Conservation (phyloP, 805 yeast species). For the Monosporozyma yasuniensis region DNA sequence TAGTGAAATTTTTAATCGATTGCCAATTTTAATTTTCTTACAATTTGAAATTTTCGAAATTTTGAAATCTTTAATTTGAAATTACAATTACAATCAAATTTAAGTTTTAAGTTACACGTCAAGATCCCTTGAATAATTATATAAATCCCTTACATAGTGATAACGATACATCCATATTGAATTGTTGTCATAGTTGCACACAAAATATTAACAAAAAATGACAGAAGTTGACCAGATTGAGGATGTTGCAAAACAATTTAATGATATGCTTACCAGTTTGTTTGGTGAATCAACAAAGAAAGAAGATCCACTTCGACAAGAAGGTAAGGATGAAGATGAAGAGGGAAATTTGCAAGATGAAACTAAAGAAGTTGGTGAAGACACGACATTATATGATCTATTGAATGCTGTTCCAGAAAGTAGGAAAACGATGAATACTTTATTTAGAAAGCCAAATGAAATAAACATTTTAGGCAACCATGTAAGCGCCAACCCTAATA, state of each 20-base stretch:
- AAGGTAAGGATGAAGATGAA: neutral
- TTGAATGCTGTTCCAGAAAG: conserved; percentile 19
- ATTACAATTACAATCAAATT: neutral
- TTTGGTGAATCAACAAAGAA: neutral
- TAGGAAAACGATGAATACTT: conserved; percentile 19
- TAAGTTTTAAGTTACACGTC: neutral
- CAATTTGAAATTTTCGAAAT: neutral
- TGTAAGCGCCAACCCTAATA: neutral
- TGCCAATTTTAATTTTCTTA: neutral
- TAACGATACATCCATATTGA: too few species aligned
- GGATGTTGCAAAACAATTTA: neutral
- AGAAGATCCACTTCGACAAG: neutral
- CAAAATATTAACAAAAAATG: neutral
- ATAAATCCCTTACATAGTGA: neutral
- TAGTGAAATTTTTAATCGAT: neutral
- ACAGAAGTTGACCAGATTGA: neutral
- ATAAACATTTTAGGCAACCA: neutral
- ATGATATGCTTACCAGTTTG: neutral
- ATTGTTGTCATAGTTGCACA: neutral
- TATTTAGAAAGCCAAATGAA: conserved; percentile 7
- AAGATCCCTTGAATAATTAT: neutral
- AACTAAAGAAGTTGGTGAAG: neutral
- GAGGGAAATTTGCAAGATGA: neutral
- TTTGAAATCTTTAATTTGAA: neutral
- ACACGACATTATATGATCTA: conserved; percentile 13